A percentile compares a stretch with the other conserved stretches of the same genome.
Evolutionary conservation across 768 basidiomycete species (phyloP).

Genomic region (Panaeolus cyanescens): DNA sequence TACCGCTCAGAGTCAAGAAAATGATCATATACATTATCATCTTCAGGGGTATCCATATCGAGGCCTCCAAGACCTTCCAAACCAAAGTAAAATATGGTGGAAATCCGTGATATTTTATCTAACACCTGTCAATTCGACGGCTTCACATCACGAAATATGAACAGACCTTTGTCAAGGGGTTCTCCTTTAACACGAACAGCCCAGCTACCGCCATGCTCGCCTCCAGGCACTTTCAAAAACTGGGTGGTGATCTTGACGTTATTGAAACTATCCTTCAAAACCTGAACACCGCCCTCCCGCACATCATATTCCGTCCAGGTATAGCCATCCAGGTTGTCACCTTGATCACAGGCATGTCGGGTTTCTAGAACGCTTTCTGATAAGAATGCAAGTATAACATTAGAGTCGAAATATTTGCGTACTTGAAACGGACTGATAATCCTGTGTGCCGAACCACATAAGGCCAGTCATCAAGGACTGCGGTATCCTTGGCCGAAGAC

Average conservation of each 20-base stretch:
- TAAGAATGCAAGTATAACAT: conserved; percentile 8
- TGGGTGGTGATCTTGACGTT: conserved; percentile 86
- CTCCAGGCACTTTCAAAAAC: conserved; percentile 84
- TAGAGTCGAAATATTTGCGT: conserved; percentile 25
- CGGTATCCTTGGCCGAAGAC: conserved; percentile 80
- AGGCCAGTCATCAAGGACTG: conserved; percentile 92
- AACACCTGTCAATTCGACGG: background rate
- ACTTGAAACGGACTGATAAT: conserved; percentile 75
- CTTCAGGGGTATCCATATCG: conserved; percentile 75
- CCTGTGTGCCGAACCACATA: conserved; percentile 90
- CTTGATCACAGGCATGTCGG: conserved; percentile 89
- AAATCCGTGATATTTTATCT: conserved; percentile 62
- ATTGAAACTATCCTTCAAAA: conserved; percentile 77
- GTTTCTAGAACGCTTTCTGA: conserved; percentile 44
- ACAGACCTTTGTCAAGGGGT: conserved; percentile 68
- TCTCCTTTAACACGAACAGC: conserved; percentile 81
- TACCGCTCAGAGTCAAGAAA: conserved; percentile 4
- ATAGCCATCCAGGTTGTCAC: conserved; percentile 78
- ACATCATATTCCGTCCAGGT: conserved; percentile 89
- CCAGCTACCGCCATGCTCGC: conserved; percentile 86
- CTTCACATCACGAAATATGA: background rate
- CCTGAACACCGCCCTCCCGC: conserved; percentile 83
- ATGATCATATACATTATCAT: conserved; percentile 62
- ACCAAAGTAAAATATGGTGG: conserved; percentile 85
- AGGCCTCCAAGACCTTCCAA: conserved; percentile 85